phyloP scores from a whole-genome alignment of 2,329 filamentous ascomycete genomes.

The Diaporthe citri region DNA sequence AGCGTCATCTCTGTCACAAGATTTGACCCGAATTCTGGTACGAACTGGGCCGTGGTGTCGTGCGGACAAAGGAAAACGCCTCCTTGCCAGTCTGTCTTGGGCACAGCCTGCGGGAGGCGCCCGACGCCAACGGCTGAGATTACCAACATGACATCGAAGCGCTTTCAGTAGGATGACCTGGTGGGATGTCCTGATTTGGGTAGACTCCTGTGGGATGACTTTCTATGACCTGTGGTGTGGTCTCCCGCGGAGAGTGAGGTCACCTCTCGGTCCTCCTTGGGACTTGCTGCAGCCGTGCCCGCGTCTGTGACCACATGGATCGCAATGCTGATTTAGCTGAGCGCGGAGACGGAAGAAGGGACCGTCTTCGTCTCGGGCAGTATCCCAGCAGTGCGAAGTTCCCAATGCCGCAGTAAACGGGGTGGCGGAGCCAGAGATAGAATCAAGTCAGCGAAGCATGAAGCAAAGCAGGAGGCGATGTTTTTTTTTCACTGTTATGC shows the following conservation, averaged over 20 bases:
- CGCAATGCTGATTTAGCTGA: neutral
- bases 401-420: neutral
- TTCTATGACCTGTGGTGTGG: neutral
- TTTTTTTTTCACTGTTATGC: neutral
- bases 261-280: neutral
- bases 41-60: neutral
- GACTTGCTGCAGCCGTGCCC: neutral
- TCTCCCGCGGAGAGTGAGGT: neutral
- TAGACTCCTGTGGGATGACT: conserved; percentile 10
- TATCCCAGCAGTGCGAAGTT: neutral
- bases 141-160: neutral
- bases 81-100: neutral
- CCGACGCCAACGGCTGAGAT: conserved; percentile 20
- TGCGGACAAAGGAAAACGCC: neutral
- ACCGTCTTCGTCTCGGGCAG: neutral
- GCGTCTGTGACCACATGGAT: neutral
- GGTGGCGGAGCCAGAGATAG: neutral
- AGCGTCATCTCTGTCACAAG: conserved; percentile 24
- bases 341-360: neutral
- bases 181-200: conserved; percentile 12
- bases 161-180: conserved; percentile 9
- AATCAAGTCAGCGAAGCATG: neutral
- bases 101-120: neutral
- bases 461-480: neutral
- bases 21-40: conserved; percentile 1